A percentile compares a stretch with the other conserved stretches of the same genome.
These are phyloP conservation scores for Isabelozyma gotoi DNA, from an alignment of 805 yeast genomes.

Conservation along the genomic window DNA sequence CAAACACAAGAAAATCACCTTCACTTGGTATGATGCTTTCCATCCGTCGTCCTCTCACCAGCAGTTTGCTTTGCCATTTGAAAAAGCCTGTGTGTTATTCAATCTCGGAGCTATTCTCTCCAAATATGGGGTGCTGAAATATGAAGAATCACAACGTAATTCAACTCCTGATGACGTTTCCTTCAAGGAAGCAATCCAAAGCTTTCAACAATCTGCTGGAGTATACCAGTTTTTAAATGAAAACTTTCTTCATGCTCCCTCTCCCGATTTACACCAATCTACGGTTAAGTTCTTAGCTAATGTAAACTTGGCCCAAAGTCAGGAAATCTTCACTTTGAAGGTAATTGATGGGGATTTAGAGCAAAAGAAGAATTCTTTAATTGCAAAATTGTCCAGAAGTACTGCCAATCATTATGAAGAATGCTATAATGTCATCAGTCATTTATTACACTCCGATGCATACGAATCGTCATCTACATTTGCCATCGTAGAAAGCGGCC, in stretches of 20 bases:
- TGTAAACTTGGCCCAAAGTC: conserved; percentile 83
- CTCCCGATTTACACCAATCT: conserved; percentile 69
- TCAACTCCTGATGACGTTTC: conserved; percentile 36
- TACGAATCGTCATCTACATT: conserved; percentile 12
- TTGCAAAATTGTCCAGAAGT: conserved; percentile 72
- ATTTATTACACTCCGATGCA: conserved; percentile 13
- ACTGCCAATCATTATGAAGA: conserved; percentile 55
- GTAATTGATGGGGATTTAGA: conserved; percentile 52
- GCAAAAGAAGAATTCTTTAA: conserved; percentile 60
- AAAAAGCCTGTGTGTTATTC: conserved; percentile 81
- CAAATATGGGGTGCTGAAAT: conserved; percentile 41
- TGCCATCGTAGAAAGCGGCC: conserved; percentile 20
- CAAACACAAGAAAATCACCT: conserved; percentile 47
- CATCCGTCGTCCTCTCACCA: conserved; percentile 43
- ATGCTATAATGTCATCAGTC: conserved; percentile 45
- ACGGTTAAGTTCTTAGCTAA: conserved; percentile 62
- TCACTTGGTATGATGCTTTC: conserved; percentile 82
- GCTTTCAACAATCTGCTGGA: conserved; percentile 77
- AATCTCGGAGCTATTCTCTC: conserved; percentile 70
- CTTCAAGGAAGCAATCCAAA: conserved; percentile 57
- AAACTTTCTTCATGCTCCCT: conserved; percentile 87
- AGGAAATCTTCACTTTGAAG: conserved; percentile 74
- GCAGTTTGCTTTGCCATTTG: conserved; percentile 85
- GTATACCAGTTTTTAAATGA: conserved; percentile 69
- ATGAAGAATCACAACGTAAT: conserved; percentile 20